Evolutionary conservation across 176 grass and related monocot species (phyloP).

Genomic region (Coix lacrymajobi): DNA sequence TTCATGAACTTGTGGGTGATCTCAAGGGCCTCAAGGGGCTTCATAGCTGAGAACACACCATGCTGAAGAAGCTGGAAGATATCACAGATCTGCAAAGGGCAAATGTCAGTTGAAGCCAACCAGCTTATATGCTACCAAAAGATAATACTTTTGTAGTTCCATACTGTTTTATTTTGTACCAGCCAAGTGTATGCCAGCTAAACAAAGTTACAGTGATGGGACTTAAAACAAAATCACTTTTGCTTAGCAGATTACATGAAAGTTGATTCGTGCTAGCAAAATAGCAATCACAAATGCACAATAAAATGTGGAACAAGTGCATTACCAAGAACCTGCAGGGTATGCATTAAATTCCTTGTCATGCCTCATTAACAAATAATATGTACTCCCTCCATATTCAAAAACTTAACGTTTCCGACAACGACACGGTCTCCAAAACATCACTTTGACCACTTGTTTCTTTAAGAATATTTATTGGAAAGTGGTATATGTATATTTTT

Average conservation of each 20-base stretch:
- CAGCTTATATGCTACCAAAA: no score
- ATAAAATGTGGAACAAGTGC: conserved; percentile 15
- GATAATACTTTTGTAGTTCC: neutral
- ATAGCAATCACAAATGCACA: neutral
- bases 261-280: neutral
- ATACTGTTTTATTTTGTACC: neutral
- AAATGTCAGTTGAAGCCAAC: neutral
- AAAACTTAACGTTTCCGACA: no score
- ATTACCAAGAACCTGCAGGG: conserved; percentile 93
- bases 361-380: conserved; percentile 92
- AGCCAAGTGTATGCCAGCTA: neutral
- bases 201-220: neutral
- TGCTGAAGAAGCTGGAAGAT: conserved; percentile 85
- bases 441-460: no score
- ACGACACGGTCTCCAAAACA: no score
- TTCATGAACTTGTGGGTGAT: conserved; percentile 83
- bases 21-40: conserved; percentile 76
- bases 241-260: neutral
- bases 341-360: conserved; percentile 90
- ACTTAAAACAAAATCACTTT: neutral
- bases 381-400: no score
- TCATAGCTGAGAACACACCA: conserved; percentile 78
- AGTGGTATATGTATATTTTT: no score
- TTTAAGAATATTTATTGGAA: no score
- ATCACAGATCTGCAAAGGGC: conserved; percentile 62